A percentile compares a stretch with the other conserved stretches of the same genome.
Conservation (phyloP, 805 yeast genomes). For the Starmerella apis region DNA sequence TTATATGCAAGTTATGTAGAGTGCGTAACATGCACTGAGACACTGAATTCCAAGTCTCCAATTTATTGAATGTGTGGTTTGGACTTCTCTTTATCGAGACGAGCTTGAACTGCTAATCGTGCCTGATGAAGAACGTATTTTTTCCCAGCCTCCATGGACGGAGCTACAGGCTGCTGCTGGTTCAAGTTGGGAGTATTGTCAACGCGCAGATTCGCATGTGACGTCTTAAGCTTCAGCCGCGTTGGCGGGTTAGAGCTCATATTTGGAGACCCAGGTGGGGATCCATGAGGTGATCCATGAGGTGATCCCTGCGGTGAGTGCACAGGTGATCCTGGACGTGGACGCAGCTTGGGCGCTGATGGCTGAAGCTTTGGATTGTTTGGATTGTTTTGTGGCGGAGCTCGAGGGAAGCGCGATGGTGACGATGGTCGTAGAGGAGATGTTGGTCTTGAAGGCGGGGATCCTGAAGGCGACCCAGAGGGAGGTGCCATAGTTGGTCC, state of each 20-base stretch:
- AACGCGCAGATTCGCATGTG: slow-evolving; percentile 13
- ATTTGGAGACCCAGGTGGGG: slow-evolving; percentile 27
- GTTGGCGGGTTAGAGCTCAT: slow-evolving; percentile 25
- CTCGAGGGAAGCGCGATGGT: slow-evolving; percentile 14
- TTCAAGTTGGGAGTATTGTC: slow-evolving; percentile 1
- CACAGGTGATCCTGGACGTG: slow-evolving; percentile 6
- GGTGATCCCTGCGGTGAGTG: slow-evolving; percentile 12
- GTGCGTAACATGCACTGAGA: background rate
- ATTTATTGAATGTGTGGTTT: background rate
- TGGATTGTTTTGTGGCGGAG: slow-evolving; percentile 2
- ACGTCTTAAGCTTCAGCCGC: slow-evolving; percentile 13
- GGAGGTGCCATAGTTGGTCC: background rate
- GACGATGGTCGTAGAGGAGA: slow-evolving; percentile 9
- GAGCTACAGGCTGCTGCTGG: slow-evolving; percentile 10
- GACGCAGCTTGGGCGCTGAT: slow-evolving; percentile 13
- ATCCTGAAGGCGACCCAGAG: background rate
- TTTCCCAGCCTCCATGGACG: slow-evolving; percentile 21
- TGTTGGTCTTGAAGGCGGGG: slow-evolving; percentile 7
- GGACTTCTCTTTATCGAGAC: slow-evolving; percentile 24
- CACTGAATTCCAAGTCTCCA: too few species aligned
- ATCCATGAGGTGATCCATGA: slow-evolving; percentile 22
- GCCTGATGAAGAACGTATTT: slow-evolving; percentile 26
- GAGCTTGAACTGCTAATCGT: slow-evolving; percentile 24
- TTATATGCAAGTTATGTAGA: background rate
- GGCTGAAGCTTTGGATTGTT: slow-evolving; percentile 8